Conservation (phyloP, 2,329 filamentous ascomycete genomes). For the Apiospora malaysiana region DNA sequence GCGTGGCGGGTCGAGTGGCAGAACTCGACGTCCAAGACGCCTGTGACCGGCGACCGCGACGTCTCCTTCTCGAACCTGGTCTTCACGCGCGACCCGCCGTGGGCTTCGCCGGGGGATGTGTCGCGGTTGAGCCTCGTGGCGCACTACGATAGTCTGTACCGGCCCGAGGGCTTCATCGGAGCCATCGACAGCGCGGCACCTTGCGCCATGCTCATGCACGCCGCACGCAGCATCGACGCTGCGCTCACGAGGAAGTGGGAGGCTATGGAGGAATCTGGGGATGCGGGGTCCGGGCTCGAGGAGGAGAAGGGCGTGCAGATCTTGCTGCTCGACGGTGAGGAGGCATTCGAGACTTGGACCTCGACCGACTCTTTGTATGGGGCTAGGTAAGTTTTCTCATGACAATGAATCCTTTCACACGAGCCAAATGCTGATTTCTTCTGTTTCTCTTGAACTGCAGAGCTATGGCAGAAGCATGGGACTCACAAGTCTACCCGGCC, state of each 20-base stretch:
- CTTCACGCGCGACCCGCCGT: conserved; percentile 86
- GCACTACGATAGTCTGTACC: conserved; percentile 88
- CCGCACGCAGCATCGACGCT: conserved; percentile 78
- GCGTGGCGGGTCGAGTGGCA: conserved; percentile 83
- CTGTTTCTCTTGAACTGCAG: conserved; percentile 33
- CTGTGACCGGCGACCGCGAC: conserved; percentile 70
- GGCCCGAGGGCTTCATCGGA: conserved; percentile 86
- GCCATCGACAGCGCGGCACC: conserved; percentile 93
- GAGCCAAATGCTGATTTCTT: background rate
- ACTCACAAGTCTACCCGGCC: conserved; percentile 69
- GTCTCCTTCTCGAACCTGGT: conserved; percentile 90
- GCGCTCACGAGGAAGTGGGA: conserved; percentile 85
- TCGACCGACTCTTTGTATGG: conserved; percentile 87
- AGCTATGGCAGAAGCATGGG: conserved; percentile 84
- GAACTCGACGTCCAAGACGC: conserved; percentile 87
- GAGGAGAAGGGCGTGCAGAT: conserved; percentile 87
- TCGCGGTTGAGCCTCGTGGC: conserved; percentile 85
- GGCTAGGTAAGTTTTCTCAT: conserved; percentile 62
- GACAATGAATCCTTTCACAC: background rate
- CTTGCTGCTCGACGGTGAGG: conserved; percentile 89
- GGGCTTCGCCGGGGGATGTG: conserved; percentile 74
- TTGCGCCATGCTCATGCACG: conserved; percentile 91
- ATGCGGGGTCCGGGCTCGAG: conserved; percentile 62
- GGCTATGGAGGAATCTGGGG: conserved; percentile 67
- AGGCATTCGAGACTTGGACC: conserved; percentile 85